Percentiles rank a stretch among this genome's conserved stretches.
These are phyloP conservation scores for Penicillium sp. DNA, from an alignment of 2,329 filamentous ascomycete species.

Conservation along the genomic window DNA sequence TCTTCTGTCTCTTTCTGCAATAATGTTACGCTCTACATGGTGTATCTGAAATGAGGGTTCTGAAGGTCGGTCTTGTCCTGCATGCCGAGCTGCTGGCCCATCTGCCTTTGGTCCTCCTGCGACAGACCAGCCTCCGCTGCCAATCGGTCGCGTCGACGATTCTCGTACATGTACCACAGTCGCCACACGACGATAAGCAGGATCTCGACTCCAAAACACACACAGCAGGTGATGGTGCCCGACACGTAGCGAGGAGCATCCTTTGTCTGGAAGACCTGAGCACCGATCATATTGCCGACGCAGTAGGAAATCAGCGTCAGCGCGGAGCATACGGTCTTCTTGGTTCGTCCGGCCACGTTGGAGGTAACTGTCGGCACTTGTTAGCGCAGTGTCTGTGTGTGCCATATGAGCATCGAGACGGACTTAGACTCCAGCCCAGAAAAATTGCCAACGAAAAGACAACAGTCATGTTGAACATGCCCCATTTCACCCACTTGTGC, in stretches of 20 bases:
- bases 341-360: slow-evolving; percentile 9
- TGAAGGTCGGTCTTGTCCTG: slow-evolving; percentile 7
- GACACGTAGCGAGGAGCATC: not conserved
- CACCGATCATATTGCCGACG: slow-evolving; percentile 7
- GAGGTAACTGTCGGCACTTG: not conserved
- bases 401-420: not conserved
- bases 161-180: slow-evolving; percentile 1
- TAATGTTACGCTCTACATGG: slow-evolving; percentile 24
- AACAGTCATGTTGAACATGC: slow-evolving; percentile 8
- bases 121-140: not conserved
- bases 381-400: not conserved
- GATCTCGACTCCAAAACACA: not conserved
- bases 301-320: slow-evolving; percentile 3
- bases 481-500: slow-evolving; percentile 3
- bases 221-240: slow-evolving; percentile 2
- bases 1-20: not conserved
- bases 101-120: not conserved
- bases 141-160: not conserved
- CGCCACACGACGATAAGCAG: not conserved
- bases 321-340: not conserved
- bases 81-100: not conserved
- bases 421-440: slow-evolving; percentile 1
- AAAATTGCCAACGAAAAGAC: not conserved
- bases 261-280: slow-evolving; percentile 2
- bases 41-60: slow-evolving; percentile 9